A percentile compares a stretch with the other conserved stretches of the same genome.
These are phyloP conservation scores for Citrus unshiu DNA, from an alignment of 345 rosid genomes.

Conservation along the genomic window DNA sequence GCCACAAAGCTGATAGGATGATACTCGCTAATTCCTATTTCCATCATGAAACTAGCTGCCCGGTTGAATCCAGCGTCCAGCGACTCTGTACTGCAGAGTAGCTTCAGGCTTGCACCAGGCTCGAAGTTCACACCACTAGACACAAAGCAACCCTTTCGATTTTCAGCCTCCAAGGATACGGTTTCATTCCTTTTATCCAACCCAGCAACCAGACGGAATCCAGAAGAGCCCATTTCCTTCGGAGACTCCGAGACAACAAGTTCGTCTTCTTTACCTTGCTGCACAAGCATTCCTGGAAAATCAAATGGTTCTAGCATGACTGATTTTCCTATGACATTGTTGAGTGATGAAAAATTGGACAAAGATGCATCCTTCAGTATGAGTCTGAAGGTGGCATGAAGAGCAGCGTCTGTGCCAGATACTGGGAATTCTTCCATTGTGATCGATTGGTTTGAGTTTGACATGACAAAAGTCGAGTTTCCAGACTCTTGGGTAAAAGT, in stretches of 20 bases:
- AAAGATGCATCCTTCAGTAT: neutral
- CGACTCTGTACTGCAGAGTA: slow-evolving; percentile 41
- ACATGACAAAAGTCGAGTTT: slow-evolving; percentile 39
- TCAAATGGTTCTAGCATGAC: no score
- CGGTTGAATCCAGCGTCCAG: slow-evolving; percentile 25
- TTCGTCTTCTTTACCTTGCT: slow-evolving; percentile 28
- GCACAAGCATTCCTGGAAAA: neutral
- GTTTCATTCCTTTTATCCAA: slow-evolving; percentile 52
- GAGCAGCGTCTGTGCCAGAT: slow-evolving; percentile 52
- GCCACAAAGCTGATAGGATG: slow-evolving; percentile 81
- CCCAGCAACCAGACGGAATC: slow-evolving; percentile 53
- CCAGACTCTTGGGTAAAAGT: slow-evolving; percentile 58
- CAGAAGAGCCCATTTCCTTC: slow-evolving; percentile 17
- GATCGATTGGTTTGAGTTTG: slow-evolving; percentile 55
- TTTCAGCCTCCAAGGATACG: slow-evolving; percentile 50
- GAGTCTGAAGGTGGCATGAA: slow-evolving; percentile 60
- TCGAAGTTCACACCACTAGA: slow-evolving; percentile 31
- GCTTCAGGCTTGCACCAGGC: neutral
- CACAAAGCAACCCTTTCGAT: slow-evolving; percentile 46
- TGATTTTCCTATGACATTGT: no score
- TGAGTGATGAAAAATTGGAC: no score
- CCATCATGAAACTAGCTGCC: slow-evolving; percentile 57
- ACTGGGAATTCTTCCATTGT: slow-evolving; percentile 48
- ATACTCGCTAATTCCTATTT: slow-evolving; percentile 43
- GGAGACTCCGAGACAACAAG: slow-evolving; percentile 36